Conservation (phyloP, 495 filamentous ascomycete species). For the Glonium stellatum region DNA sequence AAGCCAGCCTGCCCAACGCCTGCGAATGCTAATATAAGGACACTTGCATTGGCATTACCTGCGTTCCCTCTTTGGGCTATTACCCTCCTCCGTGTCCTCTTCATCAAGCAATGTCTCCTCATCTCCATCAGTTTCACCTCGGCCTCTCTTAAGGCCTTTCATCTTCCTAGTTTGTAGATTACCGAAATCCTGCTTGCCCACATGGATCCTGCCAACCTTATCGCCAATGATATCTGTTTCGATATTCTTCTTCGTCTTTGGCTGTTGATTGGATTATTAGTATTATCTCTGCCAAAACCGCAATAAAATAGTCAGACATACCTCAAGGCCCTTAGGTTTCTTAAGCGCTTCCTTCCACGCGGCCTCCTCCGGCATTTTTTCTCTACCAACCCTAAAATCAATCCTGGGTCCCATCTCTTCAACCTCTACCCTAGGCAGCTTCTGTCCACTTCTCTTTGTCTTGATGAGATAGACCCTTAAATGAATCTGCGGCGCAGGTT, state of each 20-base stretch:
- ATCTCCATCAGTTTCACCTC: constrained; percentile 40
- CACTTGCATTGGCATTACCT: neutral
- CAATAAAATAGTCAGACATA: constrained; percentile 30
- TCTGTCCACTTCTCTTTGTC: constrained; percentile 80
- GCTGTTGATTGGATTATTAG: constrained; percentile 19
- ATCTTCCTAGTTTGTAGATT: constrained; percentile 95
- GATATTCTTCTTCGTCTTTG: constrained; percentile 89
- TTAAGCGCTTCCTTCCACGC: constrained; percentile 86
- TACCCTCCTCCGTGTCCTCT: neutral
- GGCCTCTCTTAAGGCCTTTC: constrained; percentile 88
- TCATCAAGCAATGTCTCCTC: constrained; percentile 14
- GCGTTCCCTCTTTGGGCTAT: neutral
- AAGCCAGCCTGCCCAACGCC: neutral
- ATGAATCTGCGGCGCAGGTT: constrained; percentile 63
- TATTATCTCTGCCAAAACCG: neutral
- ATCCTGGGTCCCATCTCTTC: constrained; percentile 94
- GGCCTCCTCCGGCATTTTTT: constrained; percentile 65
- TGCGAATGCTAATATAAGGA: neutral
- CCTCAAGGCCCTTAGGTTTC: constrained; percentile 66
- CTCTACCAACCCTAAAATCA: constrained; percentile 80
- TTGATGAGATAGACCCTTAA: constrained; percentile 75
- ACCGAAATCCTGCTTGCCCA: constrained; percentile 81
- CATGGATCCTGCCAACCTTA: constrained; percentile 88
- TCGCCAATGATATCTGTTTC: constrained; percentile 85
- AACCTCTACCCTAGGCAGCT: constrained; percentile 80